Percentiles rank a stretch among this genome's conserved stretches.
Evolutionary conservation across 495 filamentous ascomycete species (phyloP).

Genomic region (Halenospora varia): DNA sequence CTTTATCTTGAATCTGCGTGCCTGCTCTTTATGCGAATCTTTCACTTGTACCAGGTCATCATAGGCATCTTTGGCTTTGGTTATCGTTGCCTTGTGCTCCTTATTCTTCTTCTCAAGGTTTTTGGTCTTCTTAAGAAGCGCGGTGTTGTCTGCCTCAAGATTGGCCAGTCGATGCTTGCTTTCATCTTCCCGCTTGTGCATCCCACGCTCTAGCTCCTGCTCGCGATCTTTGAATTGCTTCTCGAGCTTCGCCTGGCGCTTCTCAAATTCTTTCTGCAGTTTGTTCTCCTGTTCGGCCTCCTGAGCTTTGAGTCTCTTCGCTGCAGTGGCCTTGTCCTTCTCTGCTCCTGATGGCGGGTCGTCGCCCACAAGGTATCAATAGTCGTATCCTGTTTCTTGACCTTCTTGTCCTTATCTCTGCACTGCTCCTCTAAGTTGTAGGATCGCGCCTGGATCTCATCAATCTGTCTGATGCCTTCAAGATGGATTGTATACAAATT

Average conservation of each 20-base stretch:
- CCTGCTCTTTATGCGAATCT: conserved; percentile 2
- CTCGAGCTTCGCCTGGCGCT: neutral
- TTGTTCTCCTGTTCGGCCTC: conserved; percentile 9
- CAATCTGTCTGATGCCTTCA: too few relatives aligned
- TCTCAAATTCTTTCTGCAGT: conserved; percentile 4
- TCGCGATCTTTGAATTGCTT: conserved; percentile 3
- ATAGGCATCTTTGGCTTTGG: conserved; percentile 13
- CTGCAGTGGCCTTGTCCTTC: too few relatives aligned
- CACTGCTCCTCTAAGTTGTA: too few relatives aligned
- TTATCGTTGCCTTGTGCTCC: neutral
- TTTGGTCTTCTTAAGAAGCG: conserved; percentile 7
- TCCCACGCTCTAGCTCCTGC: conserved; percentile 4
- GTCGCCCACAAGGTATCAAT: too few relatives aligned
- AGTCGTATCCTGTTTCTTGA: too few relatives aligned
- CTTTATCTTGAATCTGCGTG: neutral
- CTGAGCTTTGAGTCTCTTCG: neutral
- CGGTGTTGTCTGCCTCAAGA: conserved; percentile 5
- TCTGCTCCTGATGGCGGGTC: too few relatives aligned
- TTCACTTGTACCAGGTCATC: conserved; percentile 7
- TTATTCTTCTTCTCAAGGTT: neutral
- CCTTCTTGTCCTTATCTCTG: too few relatives aligned
- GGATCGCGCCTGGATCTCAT: too few relatives aligned
- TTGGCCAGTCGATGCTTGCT: conserved; percentile 1
- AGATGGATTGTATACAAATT: too few relatives aligned
- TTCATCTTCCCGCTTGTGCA: conserved; percentile 1